A percentile compares a stretch with the other conserved stretches of the same genome.
Evolutionary conservation across 371 early-diverging fungal species (phyloP).

Genomic region (Lichtheimia ramosa): DNA sequence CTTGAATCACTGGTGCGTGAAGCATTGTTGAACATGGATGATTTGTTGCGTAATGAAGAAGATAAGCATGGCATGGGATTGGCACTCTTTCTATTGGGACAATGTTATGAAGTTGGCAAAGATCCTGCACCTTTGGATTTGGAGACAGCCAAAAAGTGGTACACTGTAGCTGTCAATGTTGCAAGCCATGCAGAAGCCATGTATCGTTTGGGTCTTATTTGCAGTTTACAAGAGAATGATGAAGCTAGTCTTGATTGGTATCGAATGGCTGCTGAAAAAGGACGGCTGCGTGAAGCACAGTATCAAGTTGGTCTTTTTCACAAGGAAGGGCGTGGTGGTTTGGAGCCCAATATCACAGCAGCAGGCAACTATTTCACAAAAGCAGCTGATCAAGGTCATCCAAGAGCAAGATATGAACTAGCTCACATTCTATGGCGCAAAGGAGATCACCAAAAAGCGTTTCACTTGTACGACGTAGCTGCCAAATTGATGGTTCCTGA

Average conservation of each 20-base stretch:
- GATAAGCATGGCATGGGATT: slow-evolving; percentile 6
- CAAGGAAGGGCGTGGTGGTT: slow-evolving; percentile 21
- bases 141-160: slow-evolving; percentile 1
- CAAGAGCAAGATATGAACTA: slow-evolving; percentile 28
- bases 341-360: slow-evolving; percentile 22
- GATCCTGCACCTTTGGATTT: slow-evolving; percentile 24
- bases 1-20: slow-evolving; percentile 1
- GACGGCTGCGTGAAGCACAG: slow-evolving; percentile 24
- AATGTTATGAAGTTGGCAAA: slow-evolving; percentile 21
- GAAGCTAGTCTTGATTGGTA: slow-evolving; percentile 29
- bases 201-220: slow-evolving; percentile 12
- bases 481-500: slow-evolving; percentile 20
- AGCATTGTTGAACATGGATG: not conserved
- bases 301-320: slow-evolving; percentile 34
- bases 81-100: slow-evolving; percentile 17
- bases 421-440: slow-evolving; percentile 32
- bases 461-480: slow-evolving; percentile 20
- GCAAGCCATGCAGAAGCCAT: slow-evolving; percentile 14
- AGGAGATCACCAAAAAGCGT: slow-evolving; percentile 24
- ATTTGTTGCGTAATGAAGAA: not conserved
- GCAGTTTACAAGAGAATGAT: slow-evolving; percentile 7
- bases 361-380: slow-evolving; percentile 35
- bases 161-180: slow-evolving; percentile 1
- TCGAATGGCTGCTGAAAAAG: slow-evolving; percentile 28
- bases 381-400: slow-evolving; percentile 33